Percentiles rank a stretch among this genome's conserved stretches.
These are phyloP conservation scores for Vaccinium darrowii DNA, from an alignment of 148 eudicot genomes.

Conservation along the genomic window DNA sequence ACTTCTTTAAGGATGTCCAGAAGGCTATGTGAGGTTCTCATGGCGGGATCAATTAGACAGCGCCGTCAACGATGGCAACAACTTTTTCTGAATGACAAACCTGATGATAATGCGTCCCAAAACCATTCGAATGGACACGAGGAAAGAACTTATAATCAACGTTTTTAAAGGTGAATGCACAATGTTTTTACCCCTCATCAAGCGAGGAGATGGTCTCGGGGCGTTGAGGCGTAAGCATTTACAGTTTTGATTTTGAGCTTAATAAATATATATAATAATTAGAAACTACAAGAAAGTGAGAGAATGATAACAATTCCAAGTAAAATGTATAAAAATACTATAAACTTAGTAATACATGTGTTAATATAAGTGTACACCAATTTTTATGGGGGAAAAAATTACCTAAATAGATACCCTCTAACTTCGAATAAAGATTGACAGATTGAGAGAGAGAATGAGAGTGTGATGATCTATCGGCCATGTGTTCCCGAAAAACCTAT, in stretches of 20 bases:
- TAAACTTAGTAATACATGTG: too few relatives aligned
- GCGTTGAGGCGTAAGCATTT: background rate
- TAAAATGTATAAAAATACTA: too few relatives aligned
- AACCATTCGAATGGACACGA: background rate
- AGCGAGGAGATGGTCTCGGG: background rate
- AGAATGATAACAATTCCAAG: too few relatives aligned
- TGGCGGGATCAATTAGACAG: constrained; percentile 1
- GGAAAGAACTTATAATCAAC: background rate
- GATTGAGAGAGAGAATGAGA: background rate
- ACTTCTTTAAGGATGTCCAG: background rate
- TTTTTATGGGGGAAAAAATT: too few relatives aligned
- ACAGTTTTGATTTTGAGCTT: too few relatives aligned
- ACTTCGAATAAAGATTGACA: background rate
- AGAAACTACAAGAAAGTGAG: too few relatives aligned
- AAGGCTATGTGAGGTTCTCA: constrained; percentile 1
- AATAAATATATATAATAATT: too few relatives aligned
- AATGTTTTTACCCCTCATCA: background rate
- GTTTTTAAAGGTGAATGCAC: background rate
- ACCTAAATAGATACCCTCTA: background rate
- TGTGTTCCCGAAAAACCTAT: background rate
- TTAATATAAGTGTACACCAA: too few relatives aligned
- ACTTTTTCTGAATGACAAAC: background rate
- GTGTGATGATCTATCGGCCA: background rate
- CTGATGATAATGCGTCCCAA: background rate
- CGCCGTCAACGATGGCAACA: background rate